Conservation (phyloP, 1,139 yeast species). For the Geotrichum bryndzae region DNA sequence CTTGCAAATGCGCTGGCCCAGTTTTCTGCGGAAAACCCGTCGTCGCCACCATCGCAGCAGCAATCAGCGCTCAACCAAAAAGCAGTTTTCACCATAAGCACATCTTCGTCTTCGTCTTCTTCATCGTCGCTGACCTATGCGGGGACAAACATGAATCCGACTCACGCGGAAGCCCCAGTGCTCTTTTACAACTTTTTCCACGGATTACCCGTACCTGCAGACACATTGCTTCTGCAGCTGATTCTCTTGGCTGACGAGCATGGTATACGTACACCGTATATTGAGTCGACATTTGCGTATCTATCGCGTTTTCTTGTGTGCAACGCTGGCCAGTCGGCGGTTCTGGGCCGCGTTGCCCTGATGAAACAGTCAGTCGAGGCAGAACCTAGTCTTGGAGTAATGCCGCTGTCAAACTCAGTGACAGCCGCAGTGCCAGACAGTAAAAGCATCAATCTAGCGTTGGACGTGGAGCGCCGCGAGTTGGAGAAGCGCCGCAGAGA, state of each 20-base stretch:
- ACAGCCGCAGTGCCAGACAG: neutral
- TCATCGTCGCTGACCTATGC: slow-evolving; percentile 16
- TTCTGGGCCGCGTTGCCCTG: slow-evolving; percentile 4
- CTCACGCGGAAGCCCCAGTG: slow-evolving; percentile 44
- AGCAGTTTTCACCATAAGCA: neutral
- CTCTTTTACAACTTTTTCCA: slow-evolving; percentile 58
- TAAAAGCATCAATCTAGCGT: neutral
- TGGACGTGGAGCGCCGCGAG: neutral
- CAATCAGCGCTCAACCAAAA: neutral
- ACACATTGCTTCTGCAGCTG: slow-evolving; percentile 74
- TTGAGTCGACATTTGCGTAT: slow-evolving; percentile 73
- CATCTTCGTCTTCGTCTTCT: slow-evolving; percentile 10
- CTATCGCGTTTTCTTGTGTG: slow-evolving; percentile 15
- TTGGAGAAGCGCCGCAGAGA: slow-evolving; percentile 13
- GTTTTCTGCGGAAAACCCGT: neutral
- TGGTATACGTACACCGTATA: slow-evolving; percentile 79
- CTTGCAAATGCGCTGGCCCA: neutral
- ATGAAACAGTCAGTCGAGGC: neutral
- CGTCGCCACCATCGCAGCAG: neutral
- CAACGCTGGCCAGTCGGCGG: slow-evolving; percentile 5
- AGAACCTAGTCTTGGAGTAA: neutral
- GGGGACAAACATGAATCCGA: slow-evolving; percentile 1
- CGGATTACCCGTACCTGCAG: slow-evolving; percentile 54
- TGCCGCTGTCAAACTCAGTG: neutral
- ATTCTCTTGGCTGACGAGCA: slow-evolving; percentile 81